Percentiles rank a stretch among this genome's conserved stretches.
These are phyloP conservation scores for Margaritispora aquatica DNA, from an alignment of 495 filamentous ascomycete genomes.

Conservation along the genomic window DNA sequence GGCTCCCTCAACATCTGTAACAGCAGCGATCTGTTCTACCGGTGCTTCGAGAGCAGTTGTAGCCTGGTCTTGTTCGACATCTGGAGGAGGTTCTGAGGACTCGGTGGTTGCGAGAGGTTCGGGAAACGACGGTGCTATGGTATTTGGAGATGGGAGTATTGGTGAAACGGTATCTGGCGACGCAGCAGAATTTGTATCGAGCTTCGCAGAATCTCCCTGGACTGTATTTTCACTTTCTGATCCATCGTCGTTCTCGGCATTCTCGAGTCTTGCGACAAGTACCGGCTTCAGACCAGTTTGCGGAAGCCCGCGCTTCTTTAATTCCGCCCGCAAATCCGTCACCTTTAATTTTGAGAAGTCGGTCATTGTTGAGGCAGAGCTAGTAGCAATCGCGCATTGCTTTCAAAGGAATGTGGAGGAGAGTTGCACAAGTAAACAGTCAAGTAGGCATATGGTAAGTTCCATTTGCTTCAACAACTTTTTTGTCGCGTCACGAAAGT, in stretches of 20 bases:
- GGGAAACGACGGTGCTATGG: not conserved
- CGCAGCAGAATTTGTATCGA: constrained; percentile 10
- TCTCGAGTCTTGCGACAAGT: constrained; percentile 44
- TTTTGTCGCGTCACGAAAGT: not conserved
- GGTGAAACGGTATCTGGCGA: constrained; percentile 19
- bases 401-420: constrained; percentile 4
- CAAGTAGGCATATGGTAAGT: too few relatives aligned
- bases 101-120: not conserved
- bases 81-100: not conserved
- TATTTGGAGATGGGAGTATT: constrained; percentile 2
- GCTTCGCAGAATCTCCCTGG: constrained; percentile 16
- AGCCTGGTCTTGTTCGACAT: not conserved
- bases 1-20: not conserved
- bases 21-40: not conserved
- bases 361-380: constrained; percentile 29
- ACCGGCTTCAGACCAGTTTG: constrained; percentile 51
- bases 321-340: constrained; percentile 49
- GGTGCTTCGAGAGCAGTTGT: not conserved
- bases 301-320: constrained; percentile 49
- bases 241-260: constrained; percentile 18
- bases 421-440: too few relatives aligned
- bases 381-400: constrained; percentile 14
- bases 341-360: constrained; percentile 55
- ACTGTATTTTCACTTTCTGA: constrained; percentile 19
- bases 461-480: not conserved